These are phyloP conservation scores for Candida odintsovae DNA, from an alignment of 805 yeast species.

Conservation along the genomic window DNA sequence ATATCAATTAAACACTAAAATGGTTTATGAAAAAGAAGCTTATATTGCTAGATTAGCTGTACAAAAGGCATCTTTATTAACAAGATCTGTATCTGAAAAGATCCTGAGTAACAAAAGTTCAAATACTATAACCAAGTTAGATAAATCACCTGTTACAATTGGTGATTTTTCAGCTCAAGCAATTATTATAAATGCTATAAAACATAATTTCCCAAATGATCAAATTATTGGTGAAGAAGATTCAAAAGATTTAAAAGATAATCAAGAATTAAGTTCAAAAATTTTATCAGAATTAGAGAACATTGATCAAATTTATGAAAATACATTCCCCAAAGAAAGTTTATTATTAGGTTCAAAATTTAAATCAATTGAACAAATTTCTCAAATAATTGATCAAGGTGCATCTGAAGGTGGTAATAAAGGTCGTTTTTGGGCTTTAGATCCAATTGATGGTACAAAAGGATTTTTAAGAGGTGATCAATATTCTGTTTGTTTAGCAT, in stretches of 20 bases:
- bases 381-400: slow-evolving; percentile 72
- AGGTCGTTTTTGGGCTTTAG: slow-evolving; percentile 94
- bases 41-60: slow-evolving; percentile 86
- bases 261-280: slow-evolving; percentile 39
- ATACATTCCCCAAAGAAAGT: slow-evolving; percentile 15
- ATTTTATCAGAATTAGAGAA: slow-evolving; percentile 57
- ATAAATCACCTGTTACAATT: slow-evolving; percentile 90
- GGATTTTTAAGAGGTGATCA: slow-evolving; percentile 96
- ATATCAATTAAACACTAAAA: no score
- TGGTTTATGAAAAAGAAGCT: slow-evolving; percentile 56
- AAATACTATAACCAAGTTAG: slow-evolving; percentile 71
- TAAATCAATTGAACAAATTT: slow-evolving; percentile 41
- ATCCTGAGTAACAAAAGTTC: slow-evolving; percentile 41
- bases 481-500: slow-evolving; percentile 90
- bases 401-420: slow-evolving; percentile 67
- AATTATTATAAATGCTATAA: slow-evolving; percentile 77
- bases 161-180: slow-evolving; percentile 98
- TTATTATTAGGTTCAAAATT: slow-evolving; percentile 33
- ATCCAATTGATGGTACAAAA: slow-evolving; percentile 97
- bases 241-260: slow-evolving; percentile 57
- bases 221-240: slow-evolving; percentile 94
- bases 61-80: slow-evolving; percentile 74
- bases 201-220: slow-evolving; percentile 75
- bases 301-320: slow-evolving; percentile 42
- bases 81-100: slow-evolving; percentile 55